These are phyloP conservation scores for Aristolochia fimbriata DNA, from an alignment of 164 flowering plant genomes.

Conservation along the genomic window DNA sequence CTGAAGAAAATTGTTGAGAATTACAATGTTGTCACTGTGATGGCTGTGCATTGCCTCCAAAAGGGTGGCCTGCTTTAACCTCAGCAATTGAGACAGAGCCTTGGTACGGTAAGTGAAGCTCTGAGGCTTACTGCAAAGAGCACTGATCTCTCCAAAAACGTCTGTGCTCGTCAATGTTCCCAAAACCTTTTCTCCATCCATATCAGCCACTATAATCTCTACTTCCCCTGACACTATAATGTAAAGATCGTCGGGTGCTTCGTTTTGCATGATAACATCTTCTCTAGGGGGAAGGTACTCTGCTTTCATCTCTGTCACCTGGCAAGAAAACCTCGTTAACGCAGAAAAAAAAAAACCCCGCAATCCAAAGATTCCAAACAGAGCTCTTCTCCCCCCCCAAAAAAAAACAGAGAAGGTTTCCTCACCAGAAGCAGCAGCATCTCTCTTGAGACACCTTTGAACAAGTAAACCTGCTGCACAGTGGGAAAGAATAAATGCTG, in stretches of 20 bases:
- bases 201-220: slow-evolving; percentile 45
- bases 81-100: slow-evolving; percentile 64
- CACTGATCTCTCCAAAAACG: slow-evolving; percentile 85
- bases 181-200: slow-evolving; percentile 41
- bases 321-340: not conserved
- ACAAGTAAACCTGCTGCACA: slow-evolving; percentile 66
- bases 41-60: slow-evolving; percentile 58
- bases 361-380: too few relatives aligned
- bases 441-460: slow-evolving; percentile 61
- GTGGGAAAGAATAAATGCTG: slow-evolving; percentile 74
- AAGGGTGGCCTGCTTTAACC: slow-evolving; percentile 47
- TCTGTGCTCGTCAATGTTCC: slow-evolving; percentile 47
- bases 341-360: too few relatives aligned
- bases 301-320: slow-evolving; percentile 86
- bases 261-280: slow-evolving; percentile 79
- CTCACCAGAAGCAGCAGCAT: slow-evolving; percentile 50
- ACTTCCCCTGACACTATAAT: slow-evolving; percentile 81
- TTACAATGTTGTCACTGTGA: slow-evolving; percentile 43
- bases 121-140: slow-evolving; percentile 67
- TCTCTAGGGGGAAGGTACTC: slow-evolving; percentile 89
- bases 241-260: slow-evolving; percentile 73
- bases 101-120: slow-evolving; percentile 59
- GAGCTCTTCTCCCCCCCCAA: not conserved
- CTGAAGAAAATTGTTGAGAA: slow-evolving; percentile 70
- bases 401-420: not conserved